Evolutionary conservation across 768 basidiomycete genomes (phyloP).

Genomic region (Agaricus sinodeliciosus): DNA sequence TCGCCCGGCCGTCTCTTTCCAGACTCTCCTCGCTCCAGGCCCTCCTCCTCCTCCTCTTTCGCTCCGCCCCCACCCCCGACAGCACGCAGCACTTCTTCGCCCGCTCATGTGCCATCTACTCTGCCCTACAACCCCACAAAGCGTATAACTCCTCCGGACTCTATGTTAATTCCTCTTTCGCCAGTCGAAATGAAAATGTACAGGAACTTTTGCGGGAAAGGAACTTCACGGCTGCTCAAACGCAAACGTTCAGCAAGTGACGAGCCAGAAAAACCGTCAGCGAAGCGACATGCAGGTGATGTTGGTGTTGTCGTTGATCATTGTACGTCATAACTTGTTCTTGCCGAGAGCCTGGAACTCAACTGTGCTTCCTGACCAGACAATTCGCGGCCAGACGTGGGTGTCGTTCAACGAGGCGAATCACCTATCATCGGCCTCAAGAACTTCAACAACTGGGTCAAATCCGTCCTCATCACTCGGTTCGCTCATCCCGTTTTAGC

Average conservation of each 20-base stretch:
- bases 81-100: conserved; percentile 3
- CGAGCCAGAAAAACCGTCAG: conserved; percentile 30
- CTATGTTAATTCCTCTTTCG: conserved; percentile 61
- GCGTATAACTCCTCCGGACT: conserved; percentile 52
- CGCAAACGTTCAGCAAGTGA: conserved; percentile 43
- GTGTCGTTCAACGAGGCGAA: conserved; percentile 72
- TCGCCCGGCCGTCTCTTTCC: conserved; percentile 9
- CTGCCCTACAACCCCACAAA: conserved; percentile 61
- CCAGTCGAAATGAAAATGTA: conserved; percentile 54
- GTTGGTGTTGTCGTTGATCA: conserved; percentile 70
- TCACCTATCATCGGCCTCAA: conserved; percentile 97
- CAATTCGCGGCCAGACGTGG: conserved; percentile 89
- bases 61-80: conserved; percentile 27
- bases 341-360: not conserved
- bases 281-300: conserved; percentile 58
- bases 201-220: conserved; percentile 49
- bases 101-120: conserved; percentile 21
- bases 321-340: conserved; percentile 43
- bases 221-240: conserved; percentile 46
- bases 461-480: conserved; percentile 90
- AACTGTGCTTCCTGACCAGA: conserved; percentile 40
- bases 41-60: conserved; percentile 20
- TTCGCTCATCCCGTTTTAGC: conserved; percentile 72
- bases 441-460: conserved; percentile 99
- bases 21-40: conserved; percentile 24